Evolutionary conservation across 1,284 basidiomycete genomes (phyloP), one percentile per base, ranked within the genome.

Genomic region (Ganoderma resinaceum): DNA sequence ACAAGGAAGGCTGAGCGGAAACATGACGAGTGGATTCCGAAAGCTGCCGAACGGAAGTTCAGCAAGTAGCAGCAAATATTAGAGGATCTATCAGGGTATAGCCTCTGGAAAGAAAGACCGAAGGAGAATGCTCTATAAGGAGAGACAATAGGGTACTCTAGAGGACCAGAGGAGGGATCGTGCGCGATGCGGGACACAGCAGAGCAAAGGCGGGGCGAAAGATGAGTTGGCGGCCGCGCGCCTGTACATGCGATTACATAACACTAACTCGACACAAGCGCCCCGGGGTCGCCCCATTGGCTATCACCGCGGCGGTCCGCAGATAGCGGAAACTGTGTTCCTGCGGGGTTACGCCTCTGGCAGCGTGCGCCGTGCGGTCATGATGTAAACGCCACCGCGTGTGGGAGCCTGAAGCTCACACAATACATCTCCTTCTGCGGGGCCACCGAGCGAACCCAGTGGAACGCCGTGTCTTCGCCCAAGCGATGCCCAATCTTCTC

Each of bases 351-450:
- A 46, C 31, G 46, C 23, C 23, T 26, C 46, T 20, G 8, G 46
- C 46, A 23, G 43, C 37, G 7, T 33, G 31, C 61, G 46, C 20
- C 37, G 7, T 33, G 31, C 61, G 46, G 49, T 68, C 64, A 67
- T 14, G 52, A 57, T 57, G 62, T 68, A 49, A 65, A 87, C 2
- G 87, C 90, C 11, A 89, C 88, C 64, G 81, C 81, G 49, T 78
- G 78, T 23, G 96, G 95, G 29, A 99, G 86, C 60, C 92, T 84
- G 85, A 99, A 99, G 76, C 92, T 93, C 65, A 99, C 88, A 81
- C 98, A 98, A 81, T 98, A 99, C 98, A 99, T 99, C 76, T 97
- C 94, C 82, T 99, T 99, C 82, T 91, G 95, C 3, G 98, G 98
- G 2, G 97, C 96, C 9, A 99, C 97, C 16, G 93, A 92, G 61